These are phyloP conservation scores for Glomus cerebriforme DNA, from an alignment of 192 early-diverging fungal species.

Conservation along the genomic window DNA sequence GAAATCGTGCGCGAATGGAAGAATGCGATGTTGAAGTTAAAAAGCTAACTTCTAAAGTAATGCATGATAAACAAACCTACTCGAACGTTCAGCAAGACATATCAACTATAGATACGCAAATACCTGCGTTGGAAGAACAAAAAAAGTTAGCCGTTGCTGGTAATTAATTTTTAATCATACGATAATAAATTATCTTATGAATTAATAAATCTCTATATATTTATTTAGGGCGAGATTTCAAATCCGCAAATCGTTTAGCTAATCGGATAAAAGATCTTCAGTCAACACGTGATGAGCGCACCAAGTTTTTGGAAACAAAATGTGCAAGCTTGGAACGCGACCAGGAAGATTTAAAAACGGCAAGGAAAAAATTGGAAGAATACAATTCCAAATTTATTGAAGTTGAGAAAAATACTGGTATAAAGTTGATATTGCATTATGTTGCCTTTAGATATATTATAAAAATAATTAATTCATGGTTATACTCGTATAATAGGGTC, in stretches of 20 bases:
- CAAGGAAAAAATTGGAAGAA: slow-evolving; percentile 18
- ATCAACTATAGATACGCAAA: slow-evolving; percentile 22
- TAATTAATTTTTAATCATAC: not conserved
- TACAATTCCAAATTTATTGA: not conserved
- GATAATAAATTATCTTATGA: not conserved
- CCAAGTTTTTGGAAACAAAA: slow-evolving; percentile 11
- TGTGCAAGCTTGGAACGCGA: slow-evolving; percentile 14
- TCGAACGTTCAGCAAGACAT: slow-evolving; percentile 24
- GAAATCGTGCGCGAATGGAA: not conserved
- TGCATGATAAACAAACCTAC: slow-evolving; percentile 29
- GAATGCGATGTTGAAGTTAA: slow-evolving; percentile 18
- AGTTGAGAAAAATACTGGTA: slow-evolving; percentile 21
- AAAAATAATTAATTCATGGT: not conserved
- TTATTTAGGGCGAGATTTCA: slow-evolving; percentile 12
- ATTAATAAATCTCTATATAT: not conserved
- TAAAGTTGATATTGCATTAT: not conserved
- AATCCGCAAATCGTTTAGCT: slow-evolving; percentile 3
- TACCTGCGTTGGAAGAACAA: slow-evolving; percentile 28
- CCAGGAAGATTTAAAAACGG: slow-evolving; percentile 10
- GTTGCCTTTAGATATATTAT: not conserved
- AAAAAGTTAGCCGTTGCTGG: slow-evolving; percentile 19
- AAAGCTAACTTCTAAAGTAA: slow-evolving; percentile 22
- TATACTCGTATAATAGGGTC: slow-evolving; percentile 3
- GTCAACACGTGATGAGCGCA: slow-evolving; percentile 16
- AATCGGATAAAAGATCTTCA: slow-evolving; percentile 26